Percentiles rank a stretch among this genome's conserved stretches.
Conservation (phyloP, 2,329 filamentous ascomycete species). For the Paracorniculantispora psalliotae region DNA sequence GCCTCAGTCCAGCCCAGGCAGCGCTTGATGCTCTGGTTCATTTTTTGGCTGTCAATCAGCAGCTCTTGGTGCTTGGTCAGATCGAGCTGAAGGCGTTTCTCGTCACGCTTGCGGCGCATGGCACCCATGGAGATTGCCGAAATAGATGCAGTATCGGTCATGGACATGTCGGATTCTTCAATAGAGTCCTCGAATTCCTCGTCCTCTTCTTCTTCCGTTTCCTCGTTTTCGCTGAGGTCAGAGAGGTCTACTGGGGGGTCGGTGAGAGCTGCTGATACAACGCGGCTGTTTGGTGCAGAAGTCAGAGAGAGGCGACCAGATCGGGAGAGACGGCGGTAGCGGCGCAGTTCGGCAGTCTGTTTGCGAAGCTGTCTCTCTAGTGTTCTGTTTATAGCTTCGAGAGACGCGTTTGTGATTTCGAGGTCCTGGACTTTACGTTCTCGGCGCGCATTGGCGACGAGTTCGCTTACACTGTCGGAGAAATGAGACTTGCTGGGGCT, state of each 20-base stretch:
- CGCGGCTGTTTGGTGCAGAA: slow-evolving; percentile 41
- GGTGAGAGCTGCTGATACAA: slow-evolving; percentile 39
- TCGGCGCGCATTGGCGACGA: slow-evolving; percentile 80
- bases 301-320: slow-evolving; percentile 67
- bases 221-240: slow-evolving; percentile 47
- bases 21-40: slow-evolving; percentile 88
- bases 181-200: slow-evolving; percentile 44
- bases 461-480: slow-evolving; percentile 62
- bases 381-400: slow-evolving; percentile 91
- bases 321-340: slow-evolving; percentile 80
- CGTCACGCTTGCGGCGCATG: slow-evolving; percentile 65
- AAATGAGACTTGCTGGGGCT: slow-evolving; percentile 56
- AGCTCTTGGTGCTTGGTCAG: slow-evolving; percentile 84
- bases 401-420: slow-evolving; percentile 92
- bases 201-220: slow-evolving; percentile 36
- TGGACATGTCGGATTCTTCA: slow-evolving; percentile 48
- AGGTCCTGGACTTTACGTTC: slow-evolving; percentile 95
- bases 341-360: slow-evolving; percentile 80
- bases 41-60: slow-evolving; percentile 84
- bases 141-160: slow-evolving; percentile 30
- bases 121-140: slow-evolving; percentile 38
- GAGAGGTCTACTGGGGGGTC: slow-evolving; percentile 42
- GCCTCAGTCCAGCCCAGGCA: slow-evolving; percentile 88
- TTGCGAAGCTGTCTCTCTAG: slow-evolving; percentile 88
- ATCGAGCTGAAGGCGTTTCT: slow-evolving; percentile 78